Percentiles rank a stretch among this genome's conserved stretches.
phyloP scores from a whole-genome alignment of 108 stramenopile species.

The Schizochytrium sp. region DNA sequence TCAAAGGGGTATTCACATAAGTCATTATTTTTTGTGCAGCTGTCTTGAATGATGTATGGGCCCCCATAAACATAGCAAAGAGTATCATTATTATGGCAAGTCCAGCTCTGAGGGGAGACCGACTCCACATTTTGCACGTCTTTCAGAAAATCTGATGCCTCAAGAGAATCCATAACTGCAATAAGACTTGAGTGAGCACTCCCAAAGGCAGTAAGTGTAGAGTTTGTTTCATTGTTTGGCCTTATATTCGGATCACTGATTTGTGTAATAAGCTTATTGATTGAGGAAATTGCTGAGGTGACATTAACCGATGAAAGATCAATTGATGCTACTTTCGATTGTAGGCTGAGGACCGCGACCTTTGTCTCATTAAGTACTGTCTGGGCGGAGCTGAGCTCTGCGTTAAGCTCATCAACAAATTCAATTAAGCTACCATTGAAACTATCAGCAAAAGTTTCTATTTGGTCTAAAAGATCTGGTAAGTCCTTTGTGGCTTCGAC shows the following conservation, averaged over 20 bases:
- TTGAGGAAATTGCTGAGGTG: not conserved
- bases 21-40: no score
- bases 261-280: not conserved
- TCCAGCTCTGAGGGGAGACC: no score
- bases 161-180: not conserved
- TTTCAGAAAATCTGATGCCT: not conserved
- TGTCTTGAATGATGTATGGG: no score
- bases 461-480: not conserved
- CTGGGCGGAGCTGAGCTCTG: not conserved
- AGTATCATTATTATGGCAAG: no score
- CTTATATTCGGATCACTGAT: not conserved
- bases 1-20: no score
- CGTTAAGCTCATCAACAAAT: not conserved
- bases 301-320: not conserved
- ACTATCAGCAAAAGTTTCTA: not conserved
- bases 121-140: not conserved
- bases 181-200: not conserved
- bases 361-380: not conserved
- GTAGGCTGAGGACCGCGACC: not conserved
- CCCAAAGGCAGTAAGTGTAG: not conserved
- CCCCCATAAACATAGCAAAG: not conserved
- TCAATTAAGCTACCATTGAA: slow-evolving; percentile 5
- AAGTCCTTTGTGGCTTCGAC: slow-evolving; percentile 7
- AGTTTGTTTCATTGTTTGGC: not conserved
- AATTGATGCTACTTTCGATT: not conserved